Evolutionary conservation across 345 rosid species (phyloP), one percentile per base, ranked within the genome.

Genomic region (Abelmoschus esculentus): DNA sequence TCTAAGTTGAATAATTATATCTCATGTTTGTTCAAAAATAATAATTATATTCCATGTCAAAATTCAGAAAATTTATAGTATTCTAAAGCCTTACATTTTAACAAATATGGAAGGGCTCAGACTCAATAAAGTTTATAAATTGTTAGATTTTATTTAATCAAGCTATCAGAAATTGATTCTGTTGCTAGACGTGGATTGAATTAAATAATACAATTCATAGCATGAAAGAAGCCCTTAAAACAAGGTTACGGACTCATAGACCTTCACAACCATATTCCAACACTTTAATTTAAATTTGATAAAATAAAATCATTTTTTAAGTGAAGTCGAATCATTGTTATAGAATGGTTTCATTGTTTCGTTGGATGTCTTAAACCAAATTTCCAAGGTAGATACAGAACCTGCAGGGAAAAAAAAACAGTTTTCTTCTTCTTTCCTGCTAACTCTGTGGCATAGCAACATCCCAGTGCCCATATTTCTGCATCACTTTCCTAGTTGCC

Each of bases 401-500:
- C 38, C 53, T 18, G 34, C 26, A 60, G 31, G 17, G 17, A 49
- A 15, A 14, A n/a, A 53, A 64, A 69, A 5, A 5, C 6, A 5
- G 15, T 12, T 8, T 26, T n/a, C 4, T 61, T 36, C 2, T n/a
- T 38, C 19, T 26, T 3, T 40, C 28, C 55, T 15, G 56, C 72
- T 80, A 83, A 65, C 75, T 67, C 1, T 73, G 84, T 44, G 76
- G 80, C 74, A 71, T 47, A 1, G 86, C 74, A 53, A 80, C 80
- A 70, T 85, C 84, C 66, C 75, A 28, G 62, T 82, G 80, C 1
- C 96, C 93, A 12, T 91, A 87, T 77, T 89, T 95, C 70, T 91
- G 89, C 99, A 90, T 91, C 29, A 95, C 98, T 83, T 76, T 87
- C 78, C 80, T 87, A 0, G 97, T 83, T 1, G 97, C 99, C 50